These are phyloP conservation scores for Xylaria arbuscula DNA, from an alignment of 2,329 filamentous ascomycete genomes.

Conservation along the genomic window DNA sequence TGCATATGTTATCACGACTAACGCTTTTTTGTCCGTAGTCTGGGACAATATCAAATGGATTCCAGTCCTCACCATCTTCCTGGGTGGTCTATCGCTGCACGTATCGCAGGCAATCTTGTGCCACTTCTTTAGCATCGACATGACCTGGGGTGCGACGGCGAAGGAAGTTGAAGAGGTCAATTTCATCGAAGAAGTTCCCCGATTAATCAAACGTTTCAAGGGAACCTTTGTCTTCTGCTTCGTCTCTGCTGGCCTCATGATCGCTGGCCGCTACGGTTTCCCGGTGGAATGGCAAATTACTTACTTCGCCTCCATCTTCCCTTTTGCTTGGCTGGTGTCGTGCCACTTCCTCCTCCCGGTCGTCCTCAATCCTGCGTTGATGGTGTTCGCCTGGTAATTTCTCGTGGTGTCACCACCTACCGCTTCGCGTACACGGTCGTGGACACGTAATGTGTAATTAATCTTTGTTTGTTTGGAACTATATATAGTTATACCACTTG, in stretches of 20 bases:
- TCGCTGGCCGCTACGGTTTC: slow-evolving; percentile 47
- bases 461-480: slow-evolving; percentile 12
- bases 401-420: neutral
- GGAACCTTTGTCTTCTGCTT: slow-evolving; percentile 49
- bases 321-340: slow-evolving; percentile 62
- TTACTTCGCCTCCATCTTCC: slow-evolving; percentile 69
- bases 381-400: slow-evolving; percentile 69
- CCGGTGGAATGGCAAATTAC: slow-evolving; percentile 64
- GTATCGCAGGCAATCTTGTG: slow-evolving; percentile 55
- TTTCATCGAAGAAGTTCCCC: slow-evolving; percentile 51
- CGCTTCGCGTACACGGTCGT: neutral
- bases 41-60: slow-evolving; percentile 66
- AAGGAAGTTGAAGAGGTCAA: slow-evolving; percentile 52
- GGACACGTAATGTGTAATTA: slow-evolving; percentile 34
- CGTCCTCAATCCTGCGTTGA: slow-evolving; percentile 70
- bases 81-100: slow-evolving; percentile 58
- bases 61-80: slow-evolving; percentile 55
- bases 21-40: slow-evolving; percentile 48
- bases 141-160: slow-evolving; percentile 53
- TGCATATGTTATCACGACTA: slow-evolving; percentile 8
- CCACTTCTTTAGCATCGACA: slow-evolving; percentile 58
- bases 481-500: slow-evolving; percentile 27
- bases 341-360: slow-evolving; percentile 69
- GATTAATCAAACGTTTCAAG: slow-evolving; percentile 49
- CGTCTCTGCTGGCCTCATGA: slow-evolving; percentile 46